These are phyloP conservation scores for Penicillium sp. DNA, from an alignment of 2,329 filamentous ascomycete species.

Conservation along the genomic window DNA sequence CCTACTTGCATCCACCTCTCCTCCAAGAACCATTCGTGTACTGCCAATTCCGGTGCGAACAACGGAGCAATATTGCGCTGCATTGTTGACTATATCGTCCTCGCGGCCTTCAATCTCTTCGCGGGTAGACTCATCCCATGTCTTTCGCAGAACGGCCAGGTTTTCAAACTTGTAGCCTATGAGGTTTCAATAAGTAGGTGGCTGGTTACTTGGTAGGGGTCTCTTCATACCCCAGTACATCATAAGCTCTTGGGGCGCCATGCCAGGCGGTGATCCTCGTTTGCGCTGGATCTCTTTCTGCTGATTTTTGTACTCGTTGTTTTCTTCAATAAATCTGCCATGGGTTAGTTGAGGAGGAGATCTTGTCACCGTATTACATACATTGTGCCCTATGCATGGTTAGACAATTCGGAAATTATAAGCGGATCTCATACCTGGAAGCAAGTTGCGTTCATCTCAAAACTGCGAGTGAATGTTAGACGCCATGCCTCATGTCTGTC, in stretches of 20 bases:
- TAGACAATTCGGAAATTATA: conserved; percentile 14
- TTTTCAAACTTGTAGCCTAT: conserved; percentile 96
- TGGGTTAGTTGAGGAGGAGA: conserved; percentile 13
- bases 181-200: conserved; percentile 5
- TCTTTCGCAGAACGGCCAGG: conserved; percentile 70
- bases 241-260: conserved; percentile 76
- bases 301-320: conserved; percentile 70
- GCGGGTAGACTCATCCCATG: conserved; percentile 72
- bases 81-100: conserved; percentile 75
- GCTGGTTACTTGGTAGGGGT: neutral
- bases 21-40: conserved; percentile 74
- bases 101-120: conserved; percentile 78
- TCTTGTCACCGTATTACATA: conserved; percentile 32
- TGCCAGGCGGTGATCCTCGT: conserved; percentile 52
- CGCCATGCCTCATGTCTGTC: conserved; percentile 1
- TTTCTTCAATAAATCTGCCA: conserved; percentile 85
- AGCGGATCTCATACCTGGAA: conserved; percentile 67
- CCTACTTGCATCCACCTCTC: conserved; percentile 87
- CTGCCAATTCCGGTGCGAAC: conserved; percentile 84
- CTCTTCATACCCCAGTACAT: conserved; percentile 75
- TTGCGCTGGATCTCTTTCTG: conserved; percentile 60
- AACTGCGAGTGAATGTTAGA: conserved; percentile 52
- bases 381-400: conserved; percentile 54
- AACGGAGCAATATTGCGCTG: conserved; percentile 93
- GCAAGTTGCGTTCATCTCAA: conserved; percentile 92